Base-by-base conservation (phyloP, 352 stramenopile species). In the Pythium dissotocum region DNA sequence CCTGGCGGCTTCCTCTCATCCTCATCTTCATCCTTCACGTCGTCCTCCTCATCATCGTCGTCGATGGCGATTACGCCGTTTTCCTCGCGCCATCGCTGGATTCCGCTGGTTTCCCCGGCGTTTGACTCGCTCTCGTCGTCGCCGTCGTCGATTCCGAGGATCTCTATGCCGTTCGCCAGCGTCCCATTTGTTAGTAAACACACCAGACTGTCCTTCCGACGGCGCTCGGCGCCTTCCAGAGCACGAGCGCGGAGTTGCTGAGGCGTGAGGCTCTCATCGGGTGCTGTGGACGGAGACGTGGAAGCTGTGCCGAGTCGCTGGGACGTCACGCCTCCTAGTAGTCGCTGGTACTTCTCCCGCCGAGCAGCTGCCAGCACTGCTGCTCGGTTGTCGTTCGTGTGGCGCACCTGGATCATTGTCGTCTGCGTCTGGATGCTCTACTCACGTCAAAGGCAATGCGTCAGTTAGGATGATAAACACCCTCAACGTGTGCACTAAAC, bases 191-290 rank as follows among this genome's bases (percentile, higher is more conserved):
- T 30, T 40, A 65, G 33, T 16, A 46, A 63, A 35, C 73, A 89
- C 24, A 69, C 57, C 4, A 78, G 56, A 33, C 76, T 78, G 55
- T 90, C 83, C 21, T 54, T 68, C 1, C 75, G 78, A 60, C 81
- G 79, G 10, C 78, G 75, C 46, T 89, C 83, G 5, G 80, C 80
- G n/a, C 79, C 81, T n/a, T 79, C 77, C 10, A 87, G 42, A 10
- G 79, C 70, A n/a, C 79, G 83, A 13, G 38, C 44, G 35, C 77
- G 69, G 14, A 87, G 69, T 35, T 73, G 52, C 26, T 77, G 65
- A 13, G 75, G 61, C 28, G 72, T 70, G 6, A 78, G 52, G 16
- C 58, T 53, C n/a, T 53, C 46, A 10, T 8, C 6, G 21, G 21
- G n/a, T 16, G 46, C 46, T 30, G n/a, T 13, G 14, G 21, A 53